Evolutionary conservation across 352 stramenopile species (phyloP).

Genomic region (Phytophthora rubi): DNA sequence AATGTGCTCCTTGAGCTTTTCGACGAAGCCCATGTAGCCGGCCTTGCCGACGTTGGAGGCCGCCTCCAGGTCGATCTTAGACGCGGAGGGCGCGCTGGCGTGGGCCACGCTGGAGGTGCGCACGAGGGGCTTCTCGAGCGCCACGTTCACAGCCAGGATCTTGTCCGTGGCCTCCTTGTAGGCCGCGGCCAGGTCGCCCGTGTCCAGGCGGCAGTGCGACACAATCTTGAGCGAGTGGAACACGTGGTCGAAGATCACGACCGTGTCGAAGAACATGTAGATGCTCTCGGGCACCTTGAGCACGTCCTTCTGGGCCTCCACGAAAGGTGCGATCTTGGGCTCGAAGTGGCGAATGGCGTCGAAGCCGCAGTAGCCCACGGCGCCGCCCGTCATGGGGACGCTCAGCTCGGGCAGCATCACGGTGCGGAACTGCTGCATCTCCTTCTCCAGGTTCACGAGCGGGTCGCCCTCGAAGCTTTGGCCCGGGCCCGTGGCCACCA

Average conservation of each 20-base stretch:
- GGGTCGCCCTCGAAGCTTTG: slow-evolving; percentile 72
- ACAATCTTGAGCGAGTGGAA: slow-evolving; percentile 92
- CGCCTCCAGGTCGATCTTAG: slow-evolving; percentile 73
- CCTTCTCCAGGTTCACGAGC: slow-evolving; percentile 75
- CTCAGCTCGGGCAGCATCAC: slow-evolving; percentile 75
- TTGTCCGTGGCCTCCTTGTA: slow-evolving; percentile 80
- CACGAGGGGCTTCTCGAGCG: slow-evolving; percentile 66
- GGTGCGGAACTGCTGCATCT: slow-evolving; percentile 79
- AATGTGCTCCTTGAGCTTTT: slow-evolving; percentile 89
- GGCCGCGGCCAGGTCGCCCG: slow-evolving; percentile 59
- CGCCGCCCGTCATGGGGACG: slow-evolving; percentile 87
- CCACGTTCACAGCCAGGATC: slow-evolving; percentile 68
- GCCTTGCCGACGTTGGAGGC: slow-evolving; percentile 84
- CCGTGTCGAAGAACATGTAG: slow-evolving; percentile 92
- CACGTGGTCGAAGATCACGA: slow-evolving; percentile 91
- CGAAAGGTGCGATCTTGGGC: slow-evolving; percentile 77
- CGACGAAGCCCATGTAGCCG: slow-evolving; percentile 89
- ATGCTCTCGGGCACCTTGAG: slow-evolving; percentile 87
- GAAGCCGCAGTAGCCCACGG: slow-evolving; percentile 90
- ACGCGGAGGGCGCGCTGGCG: slow-evolving; percentile 44
- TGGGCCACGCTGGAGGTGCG: slow-evolving; percentile 66
- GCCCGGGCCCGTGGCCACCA: slow-evolving; percentile 70
- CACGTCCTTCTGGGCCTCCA: slow-evolving; percentile 80
- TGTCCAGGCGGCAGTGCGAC: slow-evolving; percentile 81
- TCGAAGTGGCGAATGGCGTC: slow-evolving; percentile 91